These are phyloP conservation scores for Serpula lacrymans DNA, from an alignment of 768 basidiomycete genomes.

Conservation along the genomic window DNA sequence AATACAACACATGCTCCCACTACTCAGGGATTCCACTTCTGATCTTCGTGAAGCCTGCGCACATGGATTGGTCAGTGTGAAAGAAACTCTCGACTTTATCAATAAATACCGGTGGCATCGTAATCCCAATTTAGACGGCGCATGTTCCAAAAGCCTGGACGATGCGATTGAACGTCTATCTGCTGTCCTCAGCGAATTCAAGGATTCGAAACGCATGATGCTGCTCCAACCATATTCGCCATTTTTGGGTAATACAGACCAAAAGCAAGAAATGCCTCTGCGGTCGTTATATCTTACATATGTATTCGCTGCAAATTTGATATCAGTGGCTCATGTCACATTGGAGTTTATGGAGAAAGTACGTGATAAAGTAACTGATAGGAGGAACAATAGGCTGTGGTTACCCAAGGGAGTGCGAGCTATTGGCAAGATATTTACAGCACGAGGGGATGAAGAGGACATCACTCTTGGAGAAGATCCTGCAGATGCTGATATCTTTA, in stretches of 20 bases:
- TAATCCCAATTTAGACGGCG: conserved; percentile 10
- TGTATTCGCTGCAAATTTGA: conserved; percentile 45
- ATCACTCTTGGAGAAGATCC: conserved; percentile 20
- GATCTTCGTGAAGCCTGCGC: conserved; percentile 31
- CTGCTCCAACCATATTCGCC: conserved; percentile 42
- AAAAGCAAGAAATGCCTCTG: conserved; percentile 24
- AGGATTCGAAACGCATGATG: conserved; percentile 26
- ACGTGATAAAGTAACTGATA: conserved; percentile 33
- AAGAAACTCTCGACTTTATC: conserved; percentile 24
- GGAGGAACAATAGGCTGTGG: conserved; percentile 42
- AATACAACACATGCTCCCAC: conserved; percentile 33
- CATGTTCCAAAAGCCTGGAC: conserved; percentile 22
- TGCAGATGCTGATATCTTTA: neutral
- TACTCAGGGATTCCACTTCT: conserved; percentile 29
- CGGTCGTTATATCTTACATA: conserved; percentile 47
- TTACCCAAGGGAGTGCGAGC: conserved; percentile 43
- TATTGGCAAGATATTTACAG: conserved; percentile 24
- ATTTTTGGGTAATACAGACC: conserved; percentile 27
- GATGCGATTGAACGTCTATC: conserved; percentile 20
- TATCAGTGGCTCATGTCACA: conserved; percentile 34
- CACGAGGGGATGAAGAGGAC: conserved; percentile 26
- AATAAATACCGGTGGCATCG: conserved; percentile 34
- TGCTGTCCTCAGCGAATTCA: conserved; percentile 30
- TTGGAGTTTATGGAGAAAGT: conserved; percentile 35
- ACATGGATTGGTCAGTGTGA: conserved; percentile 21